Percentiles rank a stretch among this genome's conserved stretches.
These are phyloP conservation scores for Gentiana straminea DNA, from an alignment of 257 asterid species.

Conservation along the genomic window DNA sequence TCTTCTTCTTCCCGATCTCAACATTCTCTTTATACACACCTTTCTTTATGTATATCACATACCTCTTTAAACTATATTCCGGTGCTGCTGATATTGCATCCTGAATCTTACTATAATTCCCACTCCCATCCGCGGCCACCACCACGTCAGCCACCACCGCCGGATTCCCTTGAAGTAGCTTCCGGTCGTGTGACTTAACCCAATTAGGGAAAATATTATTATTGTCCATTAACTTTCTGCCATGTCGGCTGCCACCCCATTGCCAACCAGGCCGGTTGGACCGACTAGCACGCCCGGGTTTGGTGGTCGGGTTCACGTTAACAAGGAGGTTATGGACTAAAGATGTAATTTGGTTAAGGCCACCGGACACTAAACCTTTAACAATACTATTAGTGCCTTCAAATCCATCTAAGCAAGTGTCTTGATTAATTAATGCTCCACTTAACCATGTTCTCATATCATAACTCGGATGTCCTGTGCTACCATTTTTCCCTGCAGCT, in stretches of 20 bases:
- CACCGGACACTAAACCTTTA: conserved; percentile 12
- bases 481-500: conserved; percentile 24
- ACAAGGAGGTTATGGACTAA: conserved; percentile 20
- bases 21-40: conserved; percentile 58
- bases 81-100: conserved; percentile 46
- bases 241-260: not conserved
- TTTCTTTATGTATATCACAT: conserved; percentile 39
- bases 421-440: conserved; percentile 42
- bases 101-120: conserved; percentile 26
- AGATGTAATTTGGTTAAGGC: conserved; percentile 26
- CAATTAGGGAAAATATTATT: conserved; percentile 33
- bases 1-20: conserved; percentile 40
- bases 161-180: conserved; percentile 24
- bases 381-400: conserved; percentile 24
- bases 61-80: conserved; percentile 16
- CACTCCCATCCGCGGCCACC: conserved; percentile 49
- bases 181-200: conserved; percentile 29
- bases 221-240: conserved; percentile 24
- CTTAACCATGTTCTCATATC: conserved; percentile 54
- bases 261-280: conserved; percentile 9
- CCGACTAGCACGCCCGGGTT: conserved; percentile 1
- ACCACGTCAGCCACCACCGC: conserved; percentile 22
- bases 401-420: conserved; percentile 47
- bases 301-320: conserved; percentile 13
- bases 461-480: conserved; percentile 31